These are phyloP conservation scores for Psilocybe cubensis DNA, from an alignment of 768 basidiomycete genomes.

Conservation along the genomic window DNA sequence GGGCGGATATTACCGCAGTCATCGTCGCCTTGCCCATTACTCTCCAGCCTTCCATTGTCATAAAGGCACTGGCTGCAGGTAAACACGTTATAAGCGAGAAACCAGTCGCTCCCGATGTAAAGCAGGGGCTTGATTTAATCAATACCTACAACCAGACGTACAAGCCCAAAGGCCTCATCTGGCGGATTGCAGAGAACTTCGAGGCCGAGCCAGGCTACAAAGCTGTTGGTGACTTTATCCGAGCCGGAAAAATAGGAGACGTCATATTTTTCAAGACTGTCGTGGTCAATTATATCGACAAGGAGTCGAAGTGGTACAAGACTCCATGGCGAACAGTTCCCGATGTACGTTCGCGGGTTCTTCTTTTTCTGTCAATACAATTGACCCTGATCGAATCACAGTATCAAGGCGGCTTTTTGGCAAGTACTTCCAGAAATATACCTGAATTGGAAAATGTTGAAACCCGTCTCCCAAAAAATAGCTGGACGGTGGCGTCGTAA, in stretches of 20 bases:
- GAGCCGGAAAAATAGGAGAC: conserved; percentile 69
- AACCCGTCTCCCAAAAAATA: conserved; percentile 27
- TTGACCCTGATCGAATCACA: conserved; percentile 27
- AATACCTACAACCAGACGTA: conserved; percentile 65
- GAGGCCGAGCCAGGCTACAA: conserved; percentile 67
- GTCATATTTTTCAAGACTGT: conserved; percentile 68
- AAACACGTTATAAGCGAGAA: conserved; percentile 93
- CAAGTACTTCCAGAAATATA: conserved; percentile 38
- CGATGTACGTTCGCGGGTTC: conserved; percentile 52
- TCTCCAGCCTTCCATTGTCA: conserved; percentile 68
- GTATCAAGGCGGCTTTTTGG: conserved; percentile 85
- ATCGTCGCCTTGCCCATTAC: conserved; percentile 81
- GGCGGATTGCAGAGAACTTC: conserved; percentile 83
- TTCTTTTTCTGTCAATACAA: conserved; percentile 4
- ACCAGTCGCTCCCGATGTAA: conserved; percentile 76
- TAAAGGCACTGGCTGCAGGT: conserved; percentile 67
- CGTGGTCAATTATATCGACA: conserved; percentile 55
- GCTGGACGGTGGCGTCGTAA: conserved; percentile 80
- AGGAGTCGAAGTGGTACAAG: conserved; percentile 75
- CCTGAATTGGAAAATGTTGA: conserved; percentile 1
- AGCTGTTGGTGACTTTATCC: conserved; percentile 50
- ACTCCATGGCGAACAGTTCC: conserved; percentile 86
- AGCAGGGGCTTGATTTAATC: conserved; percentile 65
- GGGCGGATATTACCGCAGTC: conserved; percentile 73
- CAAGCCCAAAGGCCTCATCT: conserved; percentile 69